A percentile compares a stretch with the other conserved stretches of the same genome.
phyloP scores from a whole-genome alignment of 2,329 filamentous ascomycete genomes.

The Simplicillium aogashimaense region DNA sequence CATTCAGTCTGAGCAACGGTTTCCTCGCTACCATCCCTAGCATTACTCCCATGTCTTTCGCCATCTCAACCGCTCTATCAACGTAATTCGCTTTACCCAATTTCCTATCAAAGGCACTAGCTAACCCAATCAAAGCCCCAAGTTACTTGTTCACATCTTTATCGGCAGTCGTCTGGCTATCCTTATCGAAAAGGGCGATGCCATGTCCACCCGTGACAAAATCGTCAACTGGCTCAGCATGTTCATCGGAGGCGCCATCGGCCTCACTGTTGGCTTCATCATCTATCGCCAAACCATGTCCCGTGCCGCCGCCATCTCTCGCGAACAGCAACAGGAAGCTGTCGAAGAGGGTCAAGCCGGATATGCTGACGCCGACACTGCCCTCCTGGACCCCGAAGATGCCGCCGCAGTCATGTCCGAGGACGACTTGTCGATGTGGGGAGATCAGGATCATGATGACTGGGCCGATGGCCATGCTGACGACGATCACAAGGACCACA shows the following conservation, averaged over 20 bases:
- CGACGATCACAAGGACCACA: constrained; percentile 12
- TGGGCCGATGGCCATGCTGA: constrained; percentile 23
- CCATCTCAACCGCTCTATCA: constrained; percentile 70
- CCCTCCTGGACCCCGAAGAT: constrained; percentile 35
- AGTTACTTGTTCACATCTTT: constrained; percentile 85
- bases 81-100: constrained; percentile 27
- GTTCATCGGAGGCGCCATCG: constrained; percentile 58
- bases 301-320: constrained; percentile 47
- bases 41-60: constrained; percentile 66
- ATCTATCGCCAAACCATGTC: constrained; percentile 70
- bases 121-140: constrained; percentile 45
- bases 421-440: constrained; percentile 51
- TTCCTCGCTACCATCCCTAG: constrained; percentile 91
- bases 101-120: background rate
- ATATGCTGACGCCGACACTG: constrained; percentile 35
- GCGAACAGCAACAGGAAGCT: constrained; percentile 25
- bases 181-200: constrained; percentile 72
- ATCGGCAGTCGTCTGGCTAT: constrained; percentile 76
- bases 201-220: constrained; percentile 73
- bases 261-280: constrained; percentile 67
- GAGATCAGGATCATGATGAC: constrained; percentile 17
- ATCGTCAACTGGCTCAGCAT: constrained; percentile 79
- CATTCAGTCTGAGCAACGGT: constrained; percentile 88
- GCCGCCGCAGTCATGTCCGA: constrained; percentile 46
- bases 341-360: constrained; percentile 22